Conservation (phyloP, 1,139 yeast species). For the Candida glucosophila region DNA sequence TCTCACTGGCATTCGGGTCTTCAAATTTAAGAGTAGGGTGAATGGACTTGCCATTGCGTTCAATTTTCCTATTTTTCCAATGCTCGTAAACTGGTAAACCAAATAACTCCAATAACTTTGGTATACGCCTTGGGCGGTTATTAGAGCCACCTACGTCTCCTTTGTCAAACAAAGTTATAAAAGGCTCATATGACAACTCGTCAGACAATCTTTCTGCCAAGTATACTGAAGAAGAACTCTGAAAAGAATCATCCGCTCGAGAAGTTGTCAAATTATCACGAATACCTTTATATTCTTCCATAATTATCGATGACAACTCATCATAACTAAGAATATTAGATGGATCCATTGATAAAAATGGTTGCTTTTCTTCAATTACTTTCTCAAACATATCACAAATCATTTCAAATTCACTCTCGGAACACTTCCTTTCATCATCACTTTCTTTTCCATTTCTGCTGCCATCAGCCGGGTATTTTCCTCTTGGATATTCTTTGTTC, state of each 20-base stretch:
- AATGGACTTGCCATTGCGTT: constrained; percentile 60
- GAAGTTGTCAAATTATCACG: too few species aligned
- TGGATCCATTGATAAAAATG: constrained; percentile 82
- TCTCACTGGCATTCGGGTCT: constrained; percentile 67
- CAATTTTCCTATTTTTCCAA: constrained; percentile 71
- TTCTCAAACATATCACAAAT: constrained; percentile 69
- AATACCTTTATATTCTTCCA: constrained; percentile 26
- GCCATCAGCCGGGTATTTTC: constrained; percentile 6
- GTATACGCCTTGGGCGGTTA: constrained; percentile 33
- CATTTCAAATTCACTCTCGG: constrained; percentile 82
- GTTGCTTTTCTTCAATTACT: constrained; percentile 72
- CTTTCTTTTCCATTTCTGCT: constrained; percentile 8
- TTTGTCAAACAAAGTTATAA: constrained; percentile 46
- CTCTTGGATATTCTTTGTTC: constrained; percentile 26
- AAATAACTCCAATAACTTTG: constrained; percentile 48
- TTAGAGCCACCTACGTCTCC: constrained; percentile 20
- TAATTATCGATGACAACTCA: constrained; percentile 49
- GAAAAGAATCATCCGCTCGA: constrained; percentile 17
- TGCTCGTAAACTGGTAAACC: constrained; percentile 71
- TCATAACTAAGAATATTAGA: constrained; percentile 60
- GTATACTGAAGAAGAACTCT: constrained; percentile 23
- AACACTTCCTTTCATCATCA: constrained; percentile 23
- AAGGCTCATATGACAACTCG: constrained; percentile 31
- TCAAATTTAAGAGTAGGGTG: constrained; percentile 77
- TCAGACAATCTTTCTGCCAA: constrained; percentile 33